phyloP scores from a whole-genome alignment of 148 eudicot genomes.

The Rhododendron ferrugineum region DNA sequence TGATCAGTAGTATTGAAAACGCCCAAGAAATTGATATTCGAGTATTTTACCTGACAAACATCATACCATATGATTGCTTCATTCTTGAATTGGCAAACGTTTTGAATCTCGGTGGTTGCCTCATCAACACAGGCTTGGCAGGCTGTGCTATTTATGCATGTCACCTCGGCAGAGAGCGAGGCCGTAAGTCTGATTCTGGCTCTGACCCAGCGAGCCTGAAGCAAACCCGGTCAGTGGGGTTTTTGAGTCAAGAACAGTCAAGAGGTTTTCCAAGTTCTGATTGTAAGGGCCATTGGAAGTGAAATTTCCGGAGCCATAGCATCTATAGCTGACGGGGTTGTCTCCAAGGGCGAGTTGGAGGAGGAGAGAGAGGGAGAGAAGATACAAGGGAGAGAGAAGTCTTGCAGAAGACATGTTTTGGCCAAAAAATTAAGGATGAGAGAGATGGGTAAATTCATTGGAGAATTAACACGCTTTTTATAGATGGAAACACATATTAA shows the following conservation, averaged over 20 bases:
- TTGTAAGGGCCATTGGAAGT: conserved; percentile 15
- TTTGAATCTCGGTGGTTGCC: conserved; percentile 15
- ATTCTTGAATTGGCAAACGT: conserved; percentile 21
- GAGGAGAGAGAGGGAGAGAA: not conserved
- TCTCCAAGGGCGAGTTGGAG: not conserved
- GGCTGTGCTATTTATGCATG: conserved; percentile 10
- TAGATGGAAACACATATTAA: not conserved
- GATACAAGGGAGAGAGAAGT: not conserved
- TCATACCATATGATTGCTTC: conserved; percentile 41
- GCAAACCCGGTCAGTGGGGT: conserved; percentile 27
- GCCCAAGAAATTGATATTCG: conserved; percentile 18
- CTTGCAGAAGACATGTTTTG: not conserved
- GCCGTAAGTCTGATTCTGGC: conserved; percentile 17
- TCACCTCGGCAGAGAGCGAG: conserved; percentile 40
- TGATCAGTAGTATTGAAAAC: not conserved
- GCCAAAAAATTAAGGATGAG: not conserved
- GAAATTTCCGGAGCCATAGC: conserved; percentile 13
- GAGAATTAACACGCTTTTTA: not conserved
- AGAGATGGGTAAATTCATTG: not conserved
- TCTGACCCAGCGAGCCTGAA: conserved; percentile 12
- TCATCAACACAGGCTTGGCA: conserved; percentile 27
- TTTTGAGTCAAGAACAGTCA: conserved; percentile 12
- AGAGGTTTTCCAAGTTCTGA: conserved; percentile 18
- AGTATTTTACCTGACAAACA: conserved; percentile 30
- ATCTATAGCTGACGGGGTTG: conserved; percentile 12